Evolutionary conservation across 1,139 yeast genomes (phyloP), one percentile per base, ranked within the genome.

Genomic region (Magnusiomyces sp.): DNA sequence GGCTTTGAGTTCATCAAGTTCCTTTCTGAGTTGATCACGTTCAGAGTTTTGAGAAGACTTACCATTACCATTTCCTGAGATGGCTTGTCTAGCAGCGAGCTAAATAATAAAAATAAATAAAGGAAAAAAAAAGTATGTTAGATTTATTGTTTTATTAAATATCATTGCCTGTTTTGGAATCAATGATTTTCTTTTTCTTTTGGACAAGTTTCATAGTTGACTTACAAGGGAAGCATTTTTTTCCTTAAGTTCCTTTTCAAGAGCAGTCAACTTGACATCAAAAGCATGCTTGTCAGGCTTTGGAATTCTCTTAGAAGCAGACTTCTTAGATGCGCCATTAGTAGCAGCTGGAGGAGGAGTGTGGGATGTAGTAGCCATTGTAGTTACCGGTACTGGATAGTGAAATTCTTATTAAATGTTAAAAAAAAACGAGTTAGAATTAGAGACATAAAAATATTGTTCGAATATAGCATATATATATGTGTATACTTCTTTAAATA

Each of bases 171-270:
- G 23, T 65, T 59, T n/a, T 9, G n/a, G 7, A 34, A 13, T 16
- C 10, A 19, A 47, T 55, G 16, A 16, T 58, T n/a, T n/a, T n/a
- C n/a, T n/a, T n/a, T n/a, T n/a, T n/a, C n/a, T n/a, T n/a, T n/a
- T n/a, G n/a, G n/a, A n/a, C n/a, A n/a, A n/a, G n/a, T n/a, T n/a
- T n/a, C n/a, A 32, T 34, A 5, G 13, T 14, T n/a, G 9, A 43
- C 46, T 32, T 43, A 43, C 51, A 23, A 29, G 29, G 34, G 32
- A 67, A 54, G 70, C 68, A 64, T 86, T 92, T 67, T 85, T 76
- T 62, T 76, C 79, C 64, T 83, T 81, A 68, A 90, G 78, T 63
- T 84, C 86, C 45, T 76, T 76, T 60, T 80, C 79, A 60, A 86
- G 72, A 49, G 72, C 74, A 45, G 75, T 78, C 57, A 87, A 66